Evolutionary conservation across 179 eudicot genomes (phyloP), one percentile per base, ranked within the genome.

Genomic region (Silene vulgaris): DNA sequence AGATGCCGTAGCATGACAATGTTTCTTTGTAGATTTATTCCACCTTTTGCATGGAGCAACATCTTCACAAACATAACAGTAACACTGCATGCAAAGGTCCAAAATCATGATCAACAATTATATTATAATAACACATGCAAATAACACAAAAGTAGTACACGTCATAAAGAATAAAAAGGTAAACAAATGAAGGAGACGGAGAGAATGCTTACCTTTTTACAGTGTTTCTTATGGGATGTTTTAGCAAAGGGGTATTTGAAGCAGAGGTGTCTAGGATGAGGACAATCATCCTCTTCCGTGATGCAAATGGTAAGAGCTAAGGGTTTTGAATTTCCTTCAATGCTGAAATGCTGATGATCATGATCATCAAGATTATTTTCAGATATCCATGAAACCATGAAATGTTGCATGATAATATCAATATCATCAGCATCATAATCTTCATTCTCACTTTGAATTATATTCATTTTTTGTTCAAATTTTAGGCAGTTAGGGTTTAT

Each of bases 201-300:
- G 3, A 3, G 37, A 32, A 3, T 20, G 23, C 32, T 17, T 54
- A 23, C 78, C 78, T 68, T 76, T 14, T 32, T 56, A 16, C 73
- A 76, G 57, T 75, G 72, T 65, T 23, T 75, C 65, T 75, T 66
- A 12, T 5, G 35, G 23, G 78, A 66, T 1, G 78, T 8, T 75
- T 29, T 66, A 26, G 16, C 77, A 48, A 75, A 75, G 6, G 72
- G 72, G 12, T 66, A 54, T n/a, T 59, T 66, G 73, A 75, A 66
- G 19, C 73, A 75, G 19, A 75, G 78, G 54, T 75, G 61, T 30
- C 78, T 75, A 30, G 72, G 78, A 66, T 65, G 78, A 23, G 78
- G 78, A n/a, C 3, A 30, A 50, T 75, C 78, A 75, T 65, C 78
- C 54, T 75, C 72, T 75, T 65, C 72, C 19, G 19, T 30, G 1